Base-by-base conservation (phyloP, 257 asterid genomes). In the Galeopsis tetrahit region DNA sequence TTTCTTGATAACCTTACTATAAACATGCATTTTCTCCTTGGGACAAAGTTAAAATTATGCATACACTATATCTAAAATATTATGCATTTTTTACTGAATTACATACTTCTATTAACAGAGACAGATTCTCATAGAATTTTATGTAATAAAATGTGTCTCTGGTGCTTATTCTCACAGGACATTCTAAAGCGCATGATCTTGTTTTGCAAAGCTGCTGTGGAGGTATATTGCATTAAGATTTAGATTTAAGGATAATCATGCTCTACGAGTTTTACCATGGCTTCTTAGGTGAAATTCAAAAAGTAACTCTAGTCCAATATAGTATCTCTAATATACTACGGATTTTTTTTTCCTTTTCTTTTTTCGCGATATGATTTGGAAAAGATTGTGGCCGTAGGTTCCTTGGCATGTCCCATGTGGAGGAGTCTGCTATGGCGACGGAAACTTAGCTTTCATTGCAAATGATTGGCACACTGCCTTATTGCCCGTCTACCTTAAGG, bases 331-430 rank as follows among this genome's bases (percentile, higher is more conserved):
- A 53, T 53, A 43, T 31, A 42, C 14, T 43, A 5, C 15, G 33
- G 44, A 31, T 65, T 48, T 48, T 48, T 48, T 2, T 8, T 67
- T 77, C 42, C 7, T 11, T n/a, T 67, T 33, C 10, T n/a, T 7
- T 63, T 9, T 46, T 31, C 48, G 70, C 15, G 36, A 6, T 68
- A 34, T 73, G 55, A 80, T 71, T 63, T 15, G 65, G 39, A 60
- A 61, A 32, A 63, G 49, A 48, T 68, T 64, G 79, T 55, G 43
- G 62, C 35, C 63, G 48, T 85, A 95, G 99, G 90, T 95, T 74
- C 98, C 99, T 70, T 95, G 98, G 99, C 52, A 90, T 75, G 98
- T 95, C 65, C 98, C 98, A 9, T 95, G 99, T 77, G 99, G 99
- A 5, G 99, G 99, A 62, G 72, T 88, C 77, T 95, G 99, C 88